Evolutionary conservation across 164 flowering plant species (phyloP), one percentile per base, ranked within the genome.

Genomic region (Nymphaea thermarum): DNA sequence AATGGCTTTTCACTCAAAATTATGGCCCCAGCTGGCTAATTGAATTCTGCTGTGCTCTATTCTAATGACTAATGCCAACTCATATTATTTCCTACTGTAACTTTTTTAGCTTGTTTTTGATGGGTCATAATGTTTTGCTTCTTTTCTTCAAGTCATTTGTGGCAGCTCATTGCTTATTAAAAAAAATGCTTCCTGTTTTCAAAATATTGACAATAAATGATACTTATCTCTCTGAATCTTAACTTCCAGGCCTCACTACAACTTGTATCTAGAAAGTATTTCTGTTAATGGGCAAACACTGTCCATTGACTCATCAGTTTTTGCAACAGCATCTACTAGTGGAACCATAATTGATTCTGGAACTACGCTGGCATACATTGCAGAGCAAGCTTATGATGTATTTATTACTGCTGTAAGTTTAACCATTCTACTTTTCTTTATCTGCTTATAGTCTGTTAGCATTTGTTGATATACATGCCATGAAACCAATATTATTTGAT

Each of bases 261-360:
- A 95, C 74, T 72, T 95, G 75, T 77, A 95, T 81, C 81, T 95
- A 70, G 87, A 77, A 78, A 92, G 96, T 79, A 90, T 95, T 74
- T 75, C 96, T 66, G 85, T 95, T 43, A 82, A 86, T 78, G 96
- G 98, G 67, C 88, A 86, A 75, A 71, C 43, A 41, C 66, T 95
- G 76, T n/a, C 86, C 60, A 86, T 95, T 77, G 83, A 86, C 73
- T 72, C 93, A 65, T 66, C 91, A 67, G 91, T 85, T 7, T 92
- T 92, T 80, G 62, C 87, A 65, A 86, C 97, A 65, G 84, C 97
- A 74, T 78, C 60, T 72, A 83, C 66, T 72, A 71, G 76, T 66
- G 99, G 99, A 63, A 95, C 99, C 6, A 92, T 92, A 47, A 70
- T 95, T 73, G 99, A 95, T 82, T 86, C 97, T 44, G 99, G 99